These are phyloP conservation scores for Syncephalis plumigaleata DNA, from an alignment of 371 early-diverging fungal genomes.

Conservation along the genomic window DNA sequence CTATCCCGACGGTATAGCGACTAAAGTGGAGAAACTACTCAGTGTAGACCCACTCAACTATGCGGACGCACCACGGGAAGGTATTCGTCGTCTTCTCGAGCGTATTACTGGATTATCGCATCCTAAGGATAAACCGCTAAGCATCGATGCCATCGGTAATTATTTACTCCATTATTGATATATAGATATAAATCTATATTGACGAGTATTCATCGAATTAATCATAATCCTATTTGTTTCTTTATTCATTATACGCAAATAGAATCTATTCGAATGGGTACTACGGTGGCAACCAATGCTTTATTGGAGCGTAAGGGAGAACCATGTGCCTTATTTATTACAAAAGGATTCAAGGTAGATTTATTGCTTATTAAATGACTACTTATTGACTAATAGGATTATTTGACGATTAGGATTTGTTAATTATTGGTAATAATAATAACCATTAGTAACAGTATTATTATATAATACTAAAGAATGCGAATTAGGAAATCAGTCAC, in stretches of 20 bases:
- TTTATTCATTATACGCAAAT: neutral
- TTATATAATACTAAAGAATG: constrained; percentile 5
- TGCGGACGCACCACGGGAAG: constrained; percentile 86
- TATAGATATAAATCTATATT: neutral
- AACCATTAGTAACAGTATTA: neutral
- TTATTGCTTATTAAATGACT: constrained; percentile 2
- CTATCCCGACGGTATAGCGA: constrained; percentile 21
- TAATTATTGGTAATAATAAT: constrained; percentile 29
- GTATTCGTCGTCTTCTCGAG: constrained; percentile 82
- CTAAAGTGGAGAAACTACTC: constrained; percentile 60
- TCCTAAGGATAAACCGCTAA: constrained; percentile 51
- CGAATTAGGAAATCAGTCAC: constrained; percentile 75
- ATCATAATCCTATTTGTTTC: no score
- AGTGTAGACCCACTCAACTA: constrained; percentile 86
- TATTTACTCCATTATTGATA: neutral
- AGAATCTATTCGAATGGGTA: constrained; percentile 88
- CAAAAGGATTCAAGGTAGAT: constrained; percentile 66
- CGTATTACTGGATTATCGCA: constrained; percentile 49
- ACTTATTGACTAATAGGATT: neutral
- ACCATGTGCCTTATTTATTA: constrained; percentile 67
- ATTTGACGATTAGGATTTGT: constrained; percentile 22
- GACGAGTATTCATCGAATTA: no score
- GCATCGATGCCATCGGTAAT: constrained; percentile 51
- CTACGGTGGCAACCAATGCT: constrained; percentile 95
- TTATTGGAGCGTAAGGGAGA: constrained; percentile 82